Base-by-base conservation (phyloP, 495 filamentous ascomycete species). In the Lentithecium fluviatile region DNA sequence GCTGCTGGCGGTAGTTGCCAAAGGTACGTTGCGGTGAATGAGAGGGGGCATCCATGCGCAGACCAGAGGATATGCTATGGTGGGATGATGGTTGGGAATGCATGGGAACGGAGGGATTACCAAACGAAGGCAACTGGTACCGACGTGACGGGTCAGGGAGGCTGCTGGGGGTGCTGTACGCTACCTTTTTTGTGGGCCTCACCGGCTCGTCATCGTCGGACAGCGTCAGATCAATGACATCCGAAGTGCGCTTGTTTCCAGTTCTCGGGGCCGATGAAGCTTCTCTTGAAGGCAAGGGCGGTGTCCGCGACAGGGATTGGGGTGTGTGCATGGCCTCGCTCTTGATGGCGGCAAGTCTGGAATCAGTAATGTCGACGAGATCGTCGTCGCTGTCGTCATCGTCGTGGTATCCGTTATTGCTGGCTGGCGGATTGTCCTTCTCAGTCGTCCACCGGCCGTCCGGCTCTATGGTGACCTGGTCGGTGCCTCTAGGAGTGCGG, bases 381-480 rank as follows among this genome's bases (percentile, higher is more conserved):
- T 67, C 57, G 17, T 68, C 64, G 43, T 62, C 61, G 37, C 55
- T 58, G 25, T 62, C 47, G 21, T 60, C 50, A 13, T 64, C 17
- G 0, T 23, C 38, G 7, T 19, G 13, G 17, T 36, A 40, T 6
- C 70, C 69, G 45, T 67, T 66, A 12, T 54, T 50, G 20, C 54
- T 51, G 3, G 46, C 6, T n/a, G 69, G 75, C 23, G 68, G 60
- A 34, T 64, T 66, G 24, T 78, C 75, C 19, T 74, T 67, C 2
- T 70, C 70, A 12, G 71, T 67, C n/a, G 80, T 78, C 94, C 94
- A 98, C 68, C 77, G 76, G 2, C 92, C 94, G 62, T 89, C 78
- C 1, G 94, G 91, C 64, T 98, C 90, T 52, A 98, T 89, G 1
- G 88, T 89, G 26, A 98, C 90, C 64, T 95, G 89, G 34, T 95